Evolutionary conservation across 331 rosid species (phyloP).

Genomic region (Quercus lobata): DNA sequence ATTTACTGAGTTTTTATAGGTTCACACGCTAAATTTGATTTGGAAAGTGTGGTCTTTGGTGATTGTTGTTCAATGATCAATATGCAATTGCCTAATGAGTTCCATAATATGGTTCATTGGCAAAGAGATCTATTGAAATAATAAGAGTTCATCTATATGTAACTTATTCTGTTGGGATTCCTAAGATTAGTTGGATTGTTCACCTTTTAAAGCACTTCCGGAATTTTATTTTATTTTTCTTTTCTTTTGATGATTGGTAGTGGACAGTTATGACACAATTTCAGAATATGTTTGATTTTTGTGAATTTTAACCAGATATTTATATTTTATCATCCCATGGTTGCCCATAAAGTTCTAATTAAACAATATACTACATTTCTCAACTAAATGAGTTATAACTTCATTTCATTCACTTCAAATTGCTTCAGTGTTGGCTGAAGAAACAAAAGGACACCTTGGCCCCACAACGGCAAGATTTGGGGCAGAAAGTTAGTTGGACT

Average conservation of each 20-base stretch:
- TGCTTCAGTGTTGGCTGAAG: slow-evolving; percentile 95
- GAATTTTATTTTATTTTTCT: not conserved
- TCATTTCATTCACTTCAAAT: slow-evolving; percentile 6
- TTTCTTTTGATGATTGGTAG: not conserved
- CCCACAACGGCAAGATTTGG: slow-evolving; percentile 58
- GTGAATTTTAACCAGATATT: not conserved
- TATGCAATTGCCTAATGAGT: not conserved
- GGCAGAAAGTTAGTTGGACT: slow-evolving; percentile 60
- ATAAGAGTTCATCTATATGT: not conserved
- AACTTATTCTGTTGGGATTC: not conserved
- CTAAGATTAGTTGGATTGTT: not conserved
- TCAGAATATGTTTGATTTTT: not conserved
- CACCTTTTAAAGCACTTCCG: not conserved
- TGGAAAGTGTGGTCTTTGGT: not conserved
- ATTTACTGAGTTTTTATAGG: not conserved
- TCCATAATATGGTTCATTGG: not conserved
- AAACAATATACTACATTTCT: not conserved
- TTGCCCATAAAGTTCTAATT: not conserved
- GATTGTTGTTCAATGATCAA: not conserved
- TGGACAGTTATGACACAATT: not conserved
- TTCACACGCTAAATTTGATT: not conserved
- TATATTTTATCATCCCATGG: not conserved
- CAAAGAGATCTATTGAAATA: not conserved
- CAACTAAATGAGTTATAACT: not conserved
- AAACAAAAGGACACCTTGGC: slow-evolving; percentile 76